Base-by-base conservation (phyloP, 2,329 filamentous ascomycete species). In the Simplicillium aogashimaense region DNA sequence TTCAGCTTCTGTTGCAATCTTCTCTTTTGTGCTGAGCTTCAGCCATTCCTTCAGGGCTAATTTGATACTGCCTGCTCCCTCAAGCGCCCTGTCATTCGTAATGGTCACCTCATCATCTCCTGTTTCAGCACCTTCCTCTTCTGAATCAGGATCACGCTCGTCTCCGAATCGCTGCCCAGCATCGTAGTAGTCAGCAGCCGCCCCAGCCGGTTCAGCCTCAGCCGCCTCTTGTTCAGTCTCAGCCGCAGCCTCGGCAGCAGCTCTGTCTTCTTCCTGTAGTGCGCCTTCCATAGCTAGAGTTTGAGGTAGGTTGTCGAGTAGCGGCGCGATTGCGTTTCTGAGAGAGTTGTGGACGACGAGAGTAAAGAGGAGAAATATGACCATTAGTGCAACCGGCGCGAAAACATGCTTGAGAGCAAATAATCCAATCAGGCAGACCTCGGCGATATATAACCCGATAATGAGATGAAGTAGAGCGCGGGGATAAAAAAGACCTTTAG, bases 381-480 rank as follows among this genome's bases (percentile, higher is more conserved):
- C 70, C 78, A 89, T 88, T 37, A 92, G 63, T 20, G 88, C 65
- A 52, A 90, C 59, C 0, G 86, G 85, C 0, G 80, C 82, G 14
- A 81, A 65, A 0, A 78, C 76, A 1, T 70, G 64, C 7, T 76
- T 78, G 38, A 90, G 77, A 38, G 74, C 83, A 51, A 95, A 89
- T 3, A 95, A 70, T 37, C 88, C 89, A 48, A 95, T 82, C 55
- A 95, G 69, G 59, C 86, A 92, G 25, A 90, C 64, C 47, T 92
- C 80, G 2, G 82, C 77, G 29, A 95, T 70, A 57, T 97, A 95
- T 37, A 94, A 68, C 16, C 90, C 89, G 1, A 82, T 80, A 20
- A 90, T 78, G 36, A 94, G 76, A 43, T 95, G 89, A 57, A 94
- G 82, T 38, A 97, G 68, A 1, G 86, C 89, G n/a, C 82, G 82